phyloP scores from a whole-genome alignment of 345 rosid species.

The Populus davidiana region DNA sequence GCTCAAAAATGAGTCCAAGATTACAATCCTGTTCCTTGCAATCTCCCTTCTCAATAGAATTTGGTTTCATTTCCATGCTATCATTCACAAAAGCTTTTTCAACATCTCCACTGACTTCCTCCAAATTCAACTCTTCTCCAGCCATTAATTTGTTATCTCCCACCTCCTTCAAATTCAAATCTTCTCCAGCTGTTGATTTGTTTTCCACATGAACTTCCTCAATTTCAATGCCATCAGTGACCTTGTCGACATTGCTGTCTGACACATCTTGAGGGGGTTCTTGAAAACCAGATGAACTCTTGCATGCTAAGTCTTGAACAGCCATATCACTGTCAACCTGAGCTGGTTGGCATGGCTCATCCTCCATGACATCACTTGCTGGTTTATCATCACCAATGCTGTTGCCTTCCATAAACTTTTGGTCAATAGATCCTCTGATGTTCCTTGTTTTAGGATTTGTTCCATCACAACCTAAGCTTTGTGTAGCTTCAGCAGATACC shows the following conservation, averaged over 20 bases:
- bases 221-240: conserved; percentile 9
- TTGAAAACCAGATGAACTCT: conserved; percentile 9
- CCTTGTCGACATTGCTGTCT: conserved; percentile 16
- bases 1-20: conserved; percentile 41
- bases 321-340: conserved; percentile 19
- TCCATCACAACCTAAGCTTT: conserved; percentile 19
- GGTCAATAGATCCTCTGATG: conserved; percentile 12
- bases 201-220: conserved; percentile 10
- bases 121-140: conserved; percentile 24
- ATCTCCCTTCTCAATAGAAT: conserved; percentile 31
- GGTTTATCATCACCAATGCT: conserved; percentile 21
- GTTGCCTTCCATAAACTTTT: conserved; percentile 16
- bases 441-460: conserved; percentile 21
- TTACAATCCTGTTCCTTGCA: conserved; percentile 26
- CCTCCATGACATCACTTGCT: conserved; percentile 23
- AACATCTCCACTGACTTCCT: conserved; percentile 15
- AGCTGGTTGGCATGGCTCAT: conserved; percentile 29
- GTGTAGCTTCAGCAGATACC: conserved; percentile 16
- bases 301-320: conserved; percentile 15
- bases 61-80: neutral
- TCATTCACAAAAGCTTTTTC: conserved; percentile 10
- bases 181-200: conserved; percentile 21
- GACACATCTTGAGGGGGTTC: conserved; percentile 24
- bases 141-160: conserved; percentile 18
- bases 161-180: conserved; percentile 20